Evolutionary conservation across 352 stramenopile species (phyloP).

Genomic region (Globisporangium heterothallicum): DNA sequence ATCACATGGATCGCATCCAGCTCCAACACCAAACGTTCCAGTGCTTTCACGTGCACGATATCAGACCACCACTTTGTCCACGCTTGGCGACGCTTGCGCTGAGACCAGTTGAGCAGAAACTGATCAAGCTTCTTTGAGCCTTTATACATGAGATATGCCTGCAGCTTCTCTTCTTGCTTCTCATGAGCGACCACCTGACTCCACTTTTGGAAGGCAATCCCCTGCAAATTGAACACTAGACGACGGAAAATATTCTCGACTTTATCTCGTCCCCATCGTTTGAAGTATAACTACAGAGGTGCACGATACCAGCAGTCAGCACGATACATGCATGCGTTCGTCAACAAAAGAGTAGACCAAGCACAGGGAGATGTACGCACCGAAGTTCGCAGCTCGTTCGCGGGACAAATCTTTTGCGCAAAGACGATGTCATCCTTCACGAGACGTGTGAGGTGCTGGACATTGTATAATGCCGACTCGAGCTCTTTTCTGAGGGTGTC

Average conservation of each 20-base stretch:
- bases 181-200: slow-evolving; percentile 38
- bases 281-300: slow-evolving; percentile 69
- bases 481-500: slow-evolving; percentile 48
- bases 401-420: slow-evolving; percentile 64
- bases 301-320: too few species aligned
- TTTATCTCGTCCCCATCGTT: slow-evolving; percentile 75
- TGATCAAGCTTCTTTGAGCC: slow-evolving; percentile 69
- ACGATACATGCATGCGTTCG: neutral
- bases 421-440: slow-evolving; percentile 72
- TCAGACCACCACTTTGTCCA: slow-evolving; percentile 69
- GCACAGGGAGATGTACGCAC: too few species aligned
- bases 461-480: slow-evolving; percentile 43
- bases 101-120: slow-evolving; percentile 65
- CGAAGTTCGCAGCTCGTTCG: slow-evolving; percentile 52
- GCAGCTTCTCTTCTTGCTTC: slow-evolving; percentile 70
- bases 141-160: slow-evolving; percentile 74
- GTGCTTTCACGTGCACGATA: slow-evolving; percentile 41
- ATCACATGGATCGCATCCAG: slow-evolving; percentile 47
- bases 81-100: slow-evolving; percentile 55
- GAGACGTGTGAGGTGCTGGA: slow-evolving; percentile 60
- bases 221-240: slow-evolving; percentile 62
- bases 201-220: slow-evolving; percentile 59
- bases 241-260: slow-evolving; percentile 70
- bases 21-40: slow-evolving; percentile 43
- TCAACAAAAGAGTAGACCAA: neutral